Evolutionary conservation across 768 basidiomycete species (phyloP), one percentile per base, ranked within the genome.

Genomic region (Phylloporus rhodoxanthus): DNA sequence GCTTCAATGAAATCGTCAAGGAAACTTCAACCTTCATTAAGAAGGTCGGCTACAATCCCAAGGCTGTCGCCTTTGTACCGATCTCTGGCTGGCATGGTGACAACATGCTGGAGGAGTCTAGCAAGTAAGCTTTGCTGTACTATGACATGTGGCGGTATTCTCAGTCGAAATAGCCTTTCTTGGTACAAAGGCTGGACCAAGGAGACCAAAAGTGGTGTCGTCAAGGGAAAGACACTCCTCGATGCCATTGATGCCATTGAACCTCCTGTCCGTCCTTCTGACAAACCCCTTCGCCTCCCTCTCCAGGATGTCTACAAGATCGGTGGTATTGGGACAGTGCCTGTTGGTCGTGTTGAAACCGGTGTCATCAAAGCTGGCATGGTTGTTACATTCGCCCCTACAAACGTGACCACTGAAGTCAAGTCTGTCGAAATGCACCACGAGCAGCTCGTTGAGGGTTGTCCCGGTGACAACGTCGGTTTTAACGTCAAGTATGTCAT

Each of bases 221-320:
- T 82, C 72, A 99, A 96, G 83, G 96, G 96, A 66, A 96, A 95
- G 83, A 99, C 96, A 67, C 88, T 99, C 57, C 91, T 99, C 63
- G 96, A 99, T 71, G 94, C 96, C 70, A 98, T 99, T 64, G 96
- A 99, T 66, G 93, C 94, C 72, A 99, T 99, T 67, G 96, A 99
- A 68, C 93, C 96, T 67, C 96, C 96, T 57, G 72, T 77, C 60
- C 91, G 96, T 73, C 96, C 96, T 57, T 86, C 88, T 70, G 96
- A 99, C 80, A 98, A 97, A 82, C 95, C 96, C 63, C 96, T 99
- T 78, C 94, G 96, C 76, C 94, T 99, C 61, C 93, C 95, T 65
- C 92, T 96, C 72, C 95, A 99, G 84, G 96, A 99, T 83, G 96
- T 99, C 68, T 98, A 99, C 91, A 99, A 99, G 83, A 99, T 99